Evolutionary conservation across 176 grass and related monocot genomes (phyloP), one percentile per base, ranked within the genome.

Genomic region (Oryza longistaminata): DNA sequence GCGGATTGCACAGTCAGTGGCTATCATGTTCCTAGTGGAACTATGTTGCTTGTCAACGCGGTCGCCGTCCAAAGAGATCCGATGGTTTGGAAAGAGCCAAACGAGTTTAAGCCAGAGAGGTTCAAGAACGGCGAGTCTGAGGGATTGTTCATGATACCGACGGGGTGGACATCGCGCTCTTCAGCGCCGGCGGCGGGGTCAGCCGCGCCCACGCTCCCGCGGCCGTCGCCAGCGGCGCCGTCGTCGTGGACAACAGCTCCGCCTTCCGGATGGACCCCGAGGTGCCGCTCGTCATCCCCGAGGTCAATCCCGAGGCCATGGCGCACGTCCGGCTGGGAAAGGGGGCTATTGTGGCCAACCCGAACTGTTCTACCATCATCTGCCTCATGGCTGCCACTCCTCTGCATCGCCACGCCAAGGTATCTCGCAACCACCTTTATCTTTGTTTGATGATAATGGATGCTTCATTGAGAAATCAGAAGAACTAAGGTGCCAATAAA

Each of bases 251-350:
- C 35, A 99, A 99, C 79, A 96, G 93, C 81, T 99, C 96, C 2
- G 96, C 96, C 1, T 99, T 92, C 43, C 86, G 96, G 70, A 99
- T 99, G 96, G 90, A 88, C 67, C 90, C 96, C 0, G 93, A 88
- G 5, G 93, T 99, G 33, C 96, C 96, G 26, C 93, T 98, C 21
- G 91, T 98, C 9, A 94, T 98, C 25, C 96, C 96, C 0, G 96
- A 98, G 91, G 93, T 99, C 61, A 99, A 96, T 74, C 91, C 96
- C 2, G 96, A 96, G 78, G 96, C 93, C 44, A 99, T 99, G 93
- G 83, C 68, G 21, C 82, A 80, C 64, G 75, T 99, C 4, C 83
- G 75, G 34, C 71, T 99, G 3, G 96, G 96, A n/a, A 81, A 94
- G 26, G 96, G 96, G 5, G 93, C 93, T 2, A 92, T 99, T 45